Percentiles rank a stretch among this genome's conserved stretches.
Evolutionary conservation across 2,329 filamentous ascomycete species (phyloP).

Genomic region (Cercospora sojina): DNA sequence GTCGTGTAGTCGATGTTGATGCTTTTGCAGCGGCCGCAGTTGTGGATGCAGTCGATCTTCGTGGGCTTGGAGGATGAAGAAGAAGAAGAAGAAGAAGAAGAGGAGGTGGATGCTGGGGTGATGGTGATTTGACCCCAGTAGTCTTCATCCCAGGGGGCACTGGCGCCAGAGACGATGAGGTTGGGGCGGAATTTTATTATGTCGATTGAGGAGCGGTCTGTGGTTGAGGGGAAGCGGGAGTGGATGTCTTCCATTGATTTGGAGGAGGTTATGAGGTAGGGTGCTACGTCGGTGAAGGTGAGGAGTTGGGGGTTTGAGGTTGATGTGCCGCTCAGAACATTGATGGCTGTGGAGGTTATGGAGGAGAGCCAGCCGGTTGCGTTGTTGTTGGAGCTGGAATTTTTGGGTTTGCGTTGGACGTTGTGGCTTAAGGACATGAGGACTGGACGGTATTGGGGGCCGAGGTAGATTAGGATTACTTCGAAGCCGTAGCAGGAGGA

Average conservation of each 20-base stretch:
- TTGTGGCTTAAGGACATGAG: constrained; percentile 38
- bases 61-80: not conserved
- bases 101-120: constrained; percentile 14
- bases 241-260: constrained; percentile 69
- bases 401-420: constrained; percentile 10
- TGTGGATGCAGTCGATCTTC: constrained; percentile 44
- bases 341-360: constrained; percentile 30
- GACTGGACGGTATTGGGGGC: constrained; percentile 43
- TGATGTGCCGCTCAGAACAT: constrained; percentile 16
- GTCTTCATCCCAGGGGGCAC: constrained; percentile 47
- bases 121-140: constrained; percentile 46
- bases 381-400: not conserved
- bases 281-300: constrained; percentile 72
- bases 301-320: constrained; percentile 43
- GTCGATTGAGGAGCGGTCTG: constrained; percentile 33
- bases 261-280: constrained; percentile 70
- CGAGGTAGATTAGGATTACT: constrained; percentile 47
- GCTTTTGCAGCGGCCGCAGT: constrained; percentile 48
- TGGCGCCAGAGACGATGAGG: constrained; percentile 46
- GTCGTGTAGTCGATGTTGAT: constrained; percentile 52
- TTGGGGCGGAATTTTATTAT: constrained; percentile 51
- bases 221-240: constrained; percentile 37
- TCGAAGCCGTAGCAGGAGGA: constrained; percentile 45
- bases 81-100: not conserved
- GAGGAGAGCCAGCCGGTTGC: constrained; percentile 37